phyloP scores from a whole-genome alignment of 139 green algal species.

The Nannochloris sp. region DNA sequence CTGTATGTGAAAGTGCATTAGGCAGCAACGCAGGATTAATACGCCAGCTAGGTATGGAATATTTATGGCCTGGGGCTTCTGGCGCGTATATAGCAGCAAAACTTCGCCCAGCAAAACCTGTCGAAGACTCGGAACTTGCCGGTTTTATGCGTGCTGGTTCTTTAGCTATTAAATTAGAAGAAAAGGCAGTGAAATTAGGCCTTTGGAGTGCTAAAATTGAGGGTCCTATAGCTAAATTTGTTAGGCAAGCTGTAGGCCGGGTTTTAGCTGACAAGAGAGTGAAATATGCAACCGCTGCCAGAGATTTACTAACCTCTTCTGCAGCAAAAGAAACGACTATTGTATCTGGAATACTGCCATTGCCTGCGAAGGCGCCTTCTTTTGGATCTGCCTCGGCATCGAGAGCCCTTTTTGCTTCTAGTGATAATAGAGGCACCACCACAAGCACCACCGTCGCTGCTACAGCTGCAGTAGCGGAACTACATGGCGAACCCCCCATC shows the following conservation, averaged over 20 bases:
- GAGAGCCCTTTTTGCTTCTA: neutral
- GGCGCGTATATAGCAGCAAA: no score
- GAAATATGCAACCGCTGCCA: constrained; percentile 8
- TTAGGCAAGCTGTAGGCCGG: neutral
- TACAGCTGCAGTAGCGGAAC: neutral
- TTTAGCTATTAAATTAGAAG: constrained; percentile 28
- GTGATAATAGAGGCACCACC: neutral
- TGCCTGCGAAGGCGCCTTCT: neutral
- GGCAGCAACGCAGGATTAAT: neutral
- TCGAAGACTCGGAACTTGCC: neutral
- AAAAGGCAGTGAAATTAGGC: constrained; percentile 18
- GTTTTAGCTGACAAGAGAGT: neutral
- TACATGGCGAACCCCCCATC: constrained; percentile 4
- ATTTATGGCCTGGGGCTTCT: no score
- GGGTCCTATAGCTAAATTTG: neutral
- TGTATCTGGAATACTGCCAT: neutral
- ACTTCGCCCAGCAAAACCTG: no score
- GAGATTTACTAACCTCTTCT: constrained; percentile 5
- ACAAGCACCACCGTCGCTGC: no score
- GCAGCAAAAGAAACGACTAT: constrained; percentile 4
- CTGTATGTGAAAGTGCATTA: constrained; percentile 4
- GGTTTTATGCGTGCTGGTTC: constrained; percentile 1
- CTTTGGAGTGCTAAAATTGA: neutral
- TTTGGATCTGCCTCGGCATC: neutral
- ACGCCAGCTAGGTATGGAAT: constrained; percentile 9